These are phyloP conservation scores for Balakata baccata DNA, from an alignment of 345 rosid species.

Conservation along the genomic window DNA sequence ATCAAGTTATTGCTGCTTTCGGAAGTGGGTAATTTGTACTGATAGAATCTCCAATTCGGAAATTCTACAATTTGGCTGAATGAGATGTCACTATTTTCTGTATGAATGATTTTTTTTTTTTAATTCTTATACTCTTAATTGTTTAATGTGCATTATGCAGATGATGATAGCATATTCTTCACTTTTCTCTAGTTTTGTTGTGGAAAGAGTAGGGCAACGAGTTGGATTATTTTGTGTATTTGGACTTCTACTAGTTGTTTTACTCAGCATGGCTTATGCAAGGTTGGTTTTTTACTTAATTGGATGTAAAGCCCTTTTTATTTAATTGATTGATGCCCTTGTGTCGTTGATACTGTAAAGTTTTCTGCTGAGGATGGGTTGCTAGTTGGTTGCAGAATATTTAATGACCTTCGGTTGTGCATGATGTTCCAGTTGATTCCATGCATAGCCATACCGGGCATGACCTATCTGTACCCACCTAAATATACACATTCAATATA, in stretches of 20 bases:
- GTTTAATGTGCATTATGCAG: constrained; percentile 43
- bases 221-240: constrained; percentile 56
- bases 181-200: constrained; percentile 73
- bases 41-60: neutral
- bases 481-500: constrained; percentile 69
- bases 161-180: constrained; percentile 82
- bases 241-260: constrained; percentile 47
- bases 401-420: constrained; percentile 87
- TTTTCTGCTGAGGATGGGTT: constrained; percentile 29
- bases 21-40: neutral
- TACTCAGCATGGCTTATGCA: constrained; percentile 56
- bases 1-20: neutral
- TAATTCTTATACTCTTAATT: constrained; percentile 6
- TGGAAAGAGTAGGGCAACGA: constrained; percentile 71
- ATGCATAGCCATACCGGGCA: constrained; percentile 56
- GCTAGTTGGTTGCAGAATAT: constrained; percentile 80
- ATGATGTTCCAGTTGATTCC: constrained; percentile 83
- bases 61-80: neutral
- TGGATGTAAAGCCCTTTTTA: neutral
- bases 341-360: neutral
- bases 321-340: neutral
- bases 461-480: constrained; percentile 59
- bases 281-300: constrained; percentile 45
- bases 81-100: neutral
- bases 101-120: neutral